Base-by-base conservation (phyloP, 768 basidiomycete genomes). In the Tylopilus subfusipes region DNA sequence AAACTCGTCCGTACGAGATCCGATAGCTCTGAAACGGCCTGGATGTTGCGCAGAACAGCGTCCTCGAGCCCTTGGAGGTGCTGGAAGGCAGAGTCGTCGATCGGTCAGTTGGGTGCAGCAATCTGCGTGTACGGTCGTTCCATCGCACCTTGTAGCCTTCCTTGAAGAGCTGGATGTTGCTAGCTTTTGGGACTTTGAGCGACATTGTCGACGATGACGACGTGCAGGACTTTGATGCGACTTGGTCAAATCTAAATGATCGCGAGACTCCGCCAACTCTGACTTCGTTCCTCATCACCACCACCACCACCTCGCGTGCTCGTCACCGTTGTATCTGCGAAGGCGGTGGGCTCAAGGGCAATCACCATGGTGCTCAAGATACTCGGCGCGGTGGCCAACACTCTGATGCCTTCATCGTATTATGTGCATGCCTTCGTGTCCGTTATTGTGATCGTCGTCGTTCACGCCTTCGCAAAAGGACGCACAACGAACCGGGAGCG, bases 1-100 rank as follows among this genome's bases (percentile, higher is more conserved):
- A 96, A 98, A 73, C 92, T 94, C 39, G 97, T 98, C 63, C 95
- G 80, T 44, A 98, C 93, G 59, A 97, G 90, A 75, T 97, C 87
- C 31, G 92, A 90, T 39, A 99, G 80, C 68, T 99, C 96, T 42
- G 85, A 79, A n/a, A 98, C 93, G 11, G 97, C 97, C 65, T 93
- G 86, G 65, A 98, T 96, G 75, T 97, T 97, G 59, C 96, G 83
- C 60, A 99, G 77, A 31, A 98, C 88, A n/a, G 96, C 94, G 66
- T 99, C 96, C 68, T 99, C 96, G 54, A 99, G 78, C 2, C 96
- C 96, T 73, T 86, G 82, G 34, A 93, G 75, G 67, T 93, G 85
- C 86, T 85, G 69, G 14, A 22, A 0, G 10, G 25, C 9, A 38
- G 6, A 5, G n/a, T 27, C 21, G 27, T 34, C 21, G 52, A 57